Percentiles rank a stretch among this genome's conserved stretches.
phyloP scores from a whole-genome alignment of 345 rosid genomes.

The Pistacia atlantica region DNA sequence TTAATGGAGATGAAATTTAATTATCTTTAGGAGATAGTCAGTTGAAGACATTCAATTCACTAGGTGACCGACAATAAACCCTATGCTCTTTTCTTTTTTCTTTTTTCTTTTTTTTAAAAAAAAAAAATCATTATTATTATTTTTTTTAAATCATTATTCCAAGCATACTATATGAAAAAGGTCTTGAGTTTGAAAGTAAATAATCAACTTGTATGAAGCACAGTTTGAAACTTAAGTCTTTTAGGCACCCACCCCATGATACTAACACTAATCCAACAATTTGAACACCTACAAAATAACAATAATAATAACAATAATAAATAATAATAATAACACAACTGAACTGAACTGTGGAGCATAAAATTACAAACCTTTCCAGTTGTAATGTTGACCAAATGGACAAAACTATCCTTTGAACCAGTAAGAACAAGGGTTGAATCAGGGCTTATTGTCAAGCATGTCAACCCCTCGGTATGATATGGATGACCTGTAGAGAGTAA shows the following conservation, averaged over 20 bases:
- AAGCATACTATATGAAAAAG: too few species aligned
- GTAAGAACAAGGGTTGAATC: constrained; percentile 79
- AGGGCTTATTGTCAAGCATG: constrained; percentile 73
- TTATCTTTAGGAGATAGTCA: neutral
- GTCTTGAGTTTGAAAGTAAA: too few species aligned
- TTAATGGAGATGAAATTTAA: neutral
- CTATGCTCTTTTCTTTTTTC: too few species aligned
- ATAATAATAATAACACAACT: neutral
- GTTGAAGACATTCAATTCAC: too few species aligned
- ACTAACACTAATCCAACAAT: neutral
- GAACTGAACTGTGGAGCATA: neutral
- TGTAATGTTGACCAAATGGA: constrained; percentile 75
- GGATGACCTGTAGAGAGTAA: constrained; percentile 64
- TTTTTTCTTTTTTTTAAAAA: too few species aligned
- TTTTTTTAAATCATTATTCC: too few species aligned
- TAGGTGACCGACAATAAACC: too few species aligned
- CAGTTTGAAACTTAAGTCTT: neutral
- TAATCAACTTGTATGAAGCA: neutral
- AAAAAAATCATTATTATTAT: too few species aligned
- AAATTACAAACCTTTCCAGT: constrained; percentile 71
- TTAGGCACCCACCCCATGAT: neutral
- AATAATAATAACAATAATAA: neutral
- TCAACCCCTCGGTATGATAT: constrained; percentile 78
- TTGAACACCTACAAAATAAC: neutral
- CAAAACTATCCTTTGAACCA: constrained; percentile 79